These are phyloP conservation scores for Citrullus colocynthis DNA, from an alignment of 306 rosid genomes.

Conservation along the genomic window DNA sequence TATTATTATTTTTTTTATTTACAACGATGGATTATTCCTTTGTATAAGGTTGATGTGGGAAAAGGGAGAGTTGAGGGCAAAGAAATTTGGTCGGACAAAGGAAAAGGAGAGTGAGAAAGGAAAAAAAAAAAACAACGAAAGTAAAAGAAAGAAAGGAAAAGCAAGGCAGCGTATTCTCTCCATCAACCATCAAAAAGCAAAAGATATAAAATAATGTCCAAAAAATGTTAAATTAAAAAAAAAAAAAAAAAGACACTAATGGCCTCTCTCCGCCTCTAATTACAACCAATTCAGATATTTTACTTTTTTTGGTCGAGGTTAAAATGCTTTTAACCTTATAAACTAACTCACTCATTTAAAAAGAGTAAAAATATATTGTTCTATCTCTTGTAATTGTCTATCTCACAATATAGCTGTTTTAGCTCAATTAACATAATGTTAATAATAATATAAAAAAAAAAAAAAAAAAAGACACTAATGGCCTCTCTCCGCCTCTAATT, in stretches of 20 bases:
- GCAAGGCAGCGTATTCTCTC: background rate
- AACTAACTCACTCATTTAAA: too few species aligned
- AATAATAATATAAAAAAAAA: too few species aligned
- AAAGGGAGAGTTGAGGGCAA: background rate
- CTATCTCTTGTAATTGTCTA: too few species aligned
- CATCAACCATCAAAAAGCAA: background rate
- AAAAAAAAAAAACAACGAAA: background rate
- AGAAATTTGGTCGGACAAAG: constrained; percentile 1
- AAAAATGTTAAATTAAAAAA: too few species aligned
- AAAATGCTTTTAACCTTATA: too few species aligned
- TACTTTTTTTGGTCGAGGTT: too few species aligned
- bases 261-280: background rate
- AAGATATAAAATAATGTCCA: background rate
- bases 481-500: background rate
- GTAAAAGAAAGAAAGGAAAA: background rate
- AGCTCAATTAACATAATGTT: too few species aligned
- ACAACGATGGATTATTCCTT: background rate
- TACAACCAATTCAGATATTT: too few species aligned
- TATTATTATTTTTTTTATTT: too few species aligned
- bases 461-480: background rate
- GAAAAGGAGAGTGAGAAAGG: background rate
- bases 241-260: background rate
- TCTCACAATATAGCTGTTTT: too few species aligned
- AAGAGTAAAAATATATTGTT: too few species aligned
- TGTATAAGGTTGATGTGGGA: background rate